Base-by-base conservation (phyloP, 2,329 filamentous ascomycete genomes). In the Salinomyces thailandicus region DNA sequence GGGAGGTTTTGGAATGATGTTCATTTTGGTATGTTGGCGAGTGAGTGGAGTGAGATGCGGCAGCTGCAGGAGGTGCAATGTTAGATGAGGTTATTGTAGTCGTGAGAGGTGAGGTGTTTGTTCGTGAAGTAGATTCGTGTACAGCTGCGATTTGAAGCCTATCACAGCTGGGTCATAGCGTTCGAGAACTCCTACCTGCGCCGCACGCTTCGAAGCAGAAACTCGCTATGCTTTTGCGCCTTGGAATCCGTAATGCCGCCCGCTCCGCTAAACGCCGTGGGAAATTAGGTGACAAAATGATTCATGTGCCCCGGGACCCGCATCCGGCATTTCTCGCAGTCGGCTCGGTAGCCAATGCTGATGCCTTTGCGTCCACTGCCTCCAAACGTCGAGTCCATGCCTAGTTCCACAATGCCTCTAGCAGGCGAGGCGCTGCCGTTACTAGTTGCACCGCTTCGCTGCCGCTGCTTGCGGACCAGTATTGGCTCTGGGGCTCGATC, bases 231-330 rank as follows among this genome's bases (percentile, higher is more conserved):
- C 9, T 26, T n/a, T n/a, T n/a, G n/a, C n/a, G n/a, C n/a, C n/a
- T n/a, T n/a, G n/a, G n/a, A n/a, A n/a, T n/a, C n/a, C n/a, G n/a
- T n/a, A n/a, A n/a, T n/a, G n/a, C n/a, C n/a, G n/a, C n/a, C n/a
- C n/a, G n/a, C n/a, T n/a, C n/a, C n/a, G n/a, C n/a, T n/a, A n/a
- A n/a, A n/a, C n/a, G n/a, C n/a, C n/a, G n/a, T n/a, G n/a, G n/a
- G n/a, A n/a, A n/a, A n/a, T 38, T 31, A 46, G 19, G 32, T 47
- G 13, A 65, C 41, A 40, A 68, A 68, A 45, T 69, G 66, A 38
- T 64, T 65, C 54, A 68, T 67, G 39, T 70, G 66, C 1, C 67
- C 67, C 2, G 66, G 66, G n/a, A 69, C 62, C 36, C 59, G 51
- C 42, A 58, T 52, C 36, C 57, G 54, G 45, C 67, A 70, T 49